These are phyloP conservation scores for Leccinum pellstonianum DNA, from an alignment of 768 basidiomycete genomes.

Conservation along the genomic window DNA sequence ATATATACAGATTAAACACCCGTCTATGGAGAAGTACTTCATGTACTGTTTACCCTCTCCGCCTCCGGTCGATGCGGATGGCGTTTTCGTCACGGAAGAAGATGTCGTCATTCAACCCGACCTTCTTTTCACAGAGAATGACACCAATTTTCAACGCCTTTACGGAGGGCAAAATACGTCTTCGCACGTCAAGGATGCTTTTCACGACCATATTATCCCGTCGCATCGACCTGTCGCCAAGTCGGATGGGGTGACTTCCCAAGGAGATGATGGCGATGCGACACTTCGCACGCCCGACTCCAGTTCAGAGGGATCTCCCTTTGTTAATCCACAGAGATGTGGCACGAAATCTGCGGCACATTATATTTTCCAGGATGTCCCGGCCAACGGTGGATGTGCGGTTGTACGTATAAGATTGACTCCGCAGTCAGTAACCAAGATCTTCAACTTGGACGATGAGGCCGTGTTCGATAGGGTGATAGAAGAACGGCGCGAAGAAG, in stretches of 20 bases:
- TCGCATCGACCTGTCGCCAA: constrained; percentile 66
- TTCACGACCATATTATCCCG: constrained; percentile 95
- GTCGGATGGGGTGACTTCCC: constrained; percentile 20
- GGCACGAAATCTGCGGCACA: constrained; percentile 96
- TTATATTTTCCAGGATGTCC: constrained; percentile 84
- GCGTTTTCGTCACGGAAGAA: constrained; percentile 62
- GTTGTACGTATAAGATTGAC: constrained; percentile 95
- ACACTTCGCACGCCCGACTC: neutral
- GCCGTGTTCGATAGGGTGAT: constrained; percentile 83
- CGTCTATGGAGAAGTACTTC: constrained; percentile 69
- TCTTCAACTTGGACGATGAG: constrained; percentile 84
- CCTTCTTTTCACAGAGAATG: constrained; percentile 94
- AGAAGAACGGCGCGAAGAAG: constrained; percentile 89
- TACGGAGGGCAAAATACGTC: constrained; percentile 86
- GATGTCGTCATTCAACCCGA: constrained; percentile 66
- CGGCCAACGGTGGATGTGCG: constrained; percentile 88
- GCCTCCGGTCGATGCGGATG: constrained; percentile 77
- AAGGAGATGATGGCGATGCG: neutral
- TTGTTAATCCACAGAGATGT: constrained; percentile 80
- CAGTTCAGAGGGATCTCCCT: constrained; percentile 30
- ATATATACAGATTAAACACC: constrained; percentile 71
- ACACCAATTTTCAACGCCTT: constrained; percentile 90
- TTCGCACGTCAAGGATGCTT: constrained; percentile 91
- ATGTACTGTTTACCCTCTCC: constrained; percentile 92
- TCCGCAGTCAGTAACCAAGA: constrained; percentile 66